Percentiles rank a stretch among this genome's conserved stretches.
Conservation (phyloP, 208 protist genomes). For the Crithidia sp. region DNA sequence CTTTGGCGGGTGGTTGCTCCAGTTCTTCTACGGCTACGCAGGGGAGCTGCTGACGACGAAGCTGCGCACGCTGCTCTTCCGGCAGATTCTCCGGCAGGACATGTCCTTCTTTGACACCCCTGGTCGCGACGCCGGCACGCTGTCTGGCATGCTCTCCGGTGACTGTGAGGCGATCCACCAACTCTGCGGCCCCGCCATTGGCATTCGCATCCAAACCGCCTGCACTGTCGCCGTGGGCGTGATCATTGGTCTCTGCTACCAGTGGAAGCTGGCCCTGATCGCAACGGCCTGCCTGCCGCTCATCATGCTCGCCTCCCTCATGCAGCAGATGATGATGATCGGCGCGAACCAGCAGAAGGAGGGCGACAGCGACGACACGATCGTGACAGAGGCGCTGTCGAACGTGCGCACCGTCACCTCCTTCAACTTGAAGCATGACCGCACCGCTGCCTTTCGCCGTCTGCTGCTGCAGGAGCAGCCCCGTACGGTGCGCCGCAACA, state of each 20-base stretch:
- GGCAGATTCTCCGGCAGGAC: conserved; percentile 81
- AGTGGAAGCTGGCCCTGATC: conserved; percentile 81
- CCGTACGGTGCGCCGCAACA: conserved; percentile 28
- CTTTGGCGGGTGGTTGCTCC: conserved; percentile 55
- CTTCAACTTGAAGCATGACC: conserved; percentile 69
- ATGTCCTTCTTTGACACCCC: conserved; percentile 88
- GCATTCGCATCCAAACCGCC: conserved; percentile 54
- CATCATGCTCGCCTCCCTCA: conserved; percentile 38
- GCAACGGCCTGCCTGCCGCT: conserved; percentile 62
- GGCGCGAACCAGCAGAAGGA: conserved; percentile 44
- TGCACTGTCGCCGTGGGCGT: conserved; percentile 57
- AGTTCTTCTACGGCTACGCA: conserved; percentile 74
- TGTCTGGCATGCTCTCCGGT: conserved; percentile 78
- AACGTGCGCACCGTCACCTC: conserved; percentile 78
- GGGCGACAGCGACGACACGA: conserved; percentile 49
- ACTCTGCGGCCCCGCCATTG: conserved; percentile 73
- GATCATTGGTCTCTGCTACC: conserved; percentile 64
- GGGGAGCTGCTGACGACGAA: conserved; percentile 73
- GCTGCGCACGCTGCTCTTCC: conserved; percentile 67
- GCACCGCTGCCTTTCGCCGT: conserved; percentile 30
- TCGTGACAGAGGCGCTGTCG: conserved; percentile 75
- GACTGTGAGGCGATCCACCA: conserved; percentile 85
- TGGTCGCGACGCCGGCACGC: conserved; percentile 63
- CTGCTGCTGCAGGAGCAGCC: conserved; percentile 31
- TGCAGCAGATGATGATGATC: conserved; percentile 54